Evolutionary conservation across 2,329 filamentous ascomycete species (phyloP).

Genomic region (Cladophialophora exuberans): DNA sequence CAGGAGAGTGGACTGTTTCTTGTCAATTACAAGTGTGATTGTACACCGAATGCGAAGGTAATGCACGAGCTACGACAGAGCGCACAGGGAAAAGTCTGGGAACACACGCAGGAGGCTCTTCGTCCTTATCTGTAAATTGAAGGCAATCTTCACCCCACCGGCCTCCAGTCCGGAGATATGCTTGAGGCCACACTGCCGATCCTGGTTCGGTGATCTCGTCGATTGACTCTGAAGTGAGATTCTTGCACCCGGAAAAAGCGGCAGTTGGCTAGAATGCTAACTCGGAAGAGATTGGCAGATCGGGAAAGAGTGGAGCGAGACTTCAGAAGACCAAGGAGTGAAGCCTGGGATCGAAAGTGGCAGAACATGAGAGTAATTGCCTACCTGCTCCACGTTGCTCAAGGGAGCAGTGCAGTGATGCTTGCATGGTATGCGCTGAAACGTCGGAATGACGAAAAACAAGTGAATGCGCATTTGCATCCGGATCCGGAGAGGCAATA

Average conservation of each 20-base stretch:
- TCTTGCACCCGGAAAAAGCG: slow-evolving; percentile 51
- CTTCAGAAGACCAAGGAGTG: slow-evolving; percentile 9
- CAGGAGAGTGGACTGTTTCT: slow-evolving; percentile 33
- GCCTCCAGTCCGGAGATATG: too few species aligned
- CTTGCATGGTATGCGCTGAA: background rate
- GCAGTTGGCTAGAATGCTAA: slow-evolving; percentile 43
- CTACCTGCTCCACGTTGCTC: background rate
- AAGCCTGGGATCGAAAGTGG: background rate
- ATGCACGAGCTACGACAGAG: slow-evolving; percentile 36
- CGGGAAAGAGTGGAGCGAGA: slow-evolving; percentile 4
- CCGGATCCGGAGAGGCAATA: too few species aligned
- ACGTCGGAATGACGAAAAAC: background rate
- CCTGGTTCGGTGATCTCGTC: too few species aligned
- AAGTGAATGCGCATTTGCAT: background rate
- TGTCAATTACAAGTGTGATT: slow-evolving; percentile 35
- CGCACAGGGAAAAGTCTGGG: slow-evolving; percentile 38
- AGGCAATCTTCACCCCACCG: too few species aligned
- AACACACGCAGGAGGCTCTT: slow-evolving; percentile 33
- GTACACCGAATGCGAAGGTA: slow-evolving; percentile 35
- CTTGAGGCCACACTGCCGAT: too few species aligned
- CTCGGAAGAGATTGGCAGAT: slow-evolving; percentile 27
- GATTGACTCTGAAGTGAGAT: too few species aligned
- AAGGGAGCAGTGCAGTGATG: too few species aligned
- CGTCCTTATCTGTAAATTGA: slow-evolving; percentile 16
- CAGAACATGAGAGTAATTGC: background rate